Conservation (phyloP, 805 yeast species). For the Candida cerambycidarum region DNA sequence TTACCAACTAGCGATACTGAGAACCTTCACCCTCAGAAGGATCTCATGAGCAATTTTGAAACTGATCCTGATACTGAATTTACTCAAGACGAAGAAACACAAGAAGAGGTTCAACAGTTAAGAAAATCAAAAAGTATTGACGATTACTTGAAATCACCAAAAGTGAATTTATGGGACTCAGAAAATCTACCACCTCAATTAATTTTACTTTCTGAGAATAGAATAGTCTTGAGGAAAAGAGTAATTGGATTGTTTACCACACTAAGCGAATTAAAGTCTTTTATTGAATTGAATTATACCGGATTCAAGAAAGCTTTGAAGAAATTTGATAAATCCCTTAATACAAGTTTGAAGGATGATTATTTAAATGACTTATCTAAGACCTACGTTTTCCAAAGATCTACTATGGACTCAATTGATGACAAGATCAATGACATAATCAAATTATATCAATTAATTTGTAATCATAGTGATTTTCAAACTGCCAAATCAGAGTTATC, state of each 20-base stretch:
- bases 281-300: slow-evolving; percentile 50
- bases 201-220: slow-evolving; percentile 46
- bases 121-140: slow-evolving; percentile 24
- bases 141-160: slow-evolving; percentile 37
- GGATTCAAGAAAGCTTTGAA: slow-evolving; percentile 55
- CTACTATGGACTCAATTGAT: slow-evolving; percentile 31
- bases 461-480: slow-evolving; percentile 42
- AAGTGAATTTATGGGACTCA: slow-evolving; percentile 31
- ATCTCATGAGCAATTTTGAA: slow-evolving; percentile 3
- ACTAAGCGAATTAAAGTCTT: slow-evolving; percentile 50
- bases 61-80: slow-evolving; percentile 39
- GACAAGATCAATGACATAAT: slow-evolving; percentile 32
- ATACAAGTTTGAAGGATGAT: slow-evolving; percentile 41
- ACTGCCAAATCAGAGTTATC: slow-evolving; percentile 54
- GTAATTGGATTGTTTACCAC: slow-evolving; percentile 46
- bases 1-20: not conserved
- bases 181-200: slow-evolving; percentile 32
- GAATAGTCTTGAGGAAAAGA: slow-evolving; percentile 47
- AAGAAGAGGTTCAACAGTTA: not conserved
- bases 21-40: not conserved
- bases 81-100: slow-evolving; percentile 31
- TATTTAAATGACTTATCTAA: slow-evolving; percentile 48
- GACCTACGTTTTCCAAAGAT: slow-evolving; percentile 38
- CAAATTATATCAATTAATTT: slow-evolving; percentile 37
- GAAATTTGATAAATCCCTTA: slow-evolving; percentile 52